A percentile compares a stretch with the other conserved stretches of the same genome.
Conservation (phyloP, 192 early-diverging fungal species). For the Backusella tuberculispora region DNA sequence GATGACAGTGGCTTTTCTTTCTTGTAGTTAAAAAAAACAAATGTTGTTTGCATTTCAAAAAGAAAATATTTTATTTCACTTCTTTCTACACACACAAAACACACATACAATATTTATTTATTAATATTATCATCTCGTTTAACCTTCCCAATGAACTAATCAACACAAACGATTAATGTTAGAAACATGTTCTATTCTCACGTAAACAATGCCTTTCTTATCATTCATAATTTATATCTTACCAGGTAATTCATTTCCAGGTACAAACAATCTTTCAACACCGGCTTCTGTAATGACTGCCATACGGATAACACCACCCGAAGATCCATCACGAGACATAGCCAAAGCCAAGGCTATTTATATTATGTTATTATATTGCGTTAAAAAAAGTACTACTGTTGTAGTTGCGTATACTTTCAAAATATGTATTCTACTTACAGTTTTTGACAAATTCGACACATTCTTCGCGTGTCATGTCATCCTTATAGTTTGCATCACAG, state of each 20-base stretch:
- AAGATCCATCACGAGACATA: constrained; percentile 95
- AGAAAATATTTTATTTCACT: neutral
- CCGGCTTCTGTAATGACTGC: constrained; percentile 91
- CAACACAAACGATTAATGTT: neutral
- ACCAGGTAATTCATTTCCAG: constrained; percentile 78
- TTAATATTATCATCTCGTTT: neutral
- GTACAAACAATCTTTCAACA: constrained; percentile 87
- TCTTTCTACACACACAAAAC: neutral
- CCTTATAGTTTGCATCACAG: constrained; percentile 86
- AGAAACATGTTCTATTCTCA: neutral
- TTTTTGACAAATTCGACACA: constrained; percentile 94
- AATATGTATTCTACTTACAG: constrained; percentile 56
- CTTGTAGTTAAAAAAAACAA: too few species aligned
- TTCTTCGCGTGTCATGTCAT: constrained; percentile 86
- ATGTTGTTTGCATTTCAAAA: neutral
- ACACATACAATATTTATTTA: neutral
- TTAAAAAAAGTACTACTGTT: neutral
- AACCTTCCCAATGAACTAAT: constrained; percentile 34
- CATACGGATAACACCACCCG: constrained; percentile 93
- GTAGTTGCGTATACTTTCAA: neutral
- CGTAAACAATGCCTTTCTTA: too few species aligned
- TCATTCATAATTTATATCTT: constrained; percentile 10
- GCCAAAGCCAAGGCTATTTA: constrained; percentile 84
- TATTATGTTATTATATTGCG: neutral
- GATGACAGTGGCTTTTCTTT: neutral